These are phyloP conservation scores for Globisporangium viniferum DNA, from an alignment of 352 stramenopile genomes.

Conservation along the genomic window DNA sequence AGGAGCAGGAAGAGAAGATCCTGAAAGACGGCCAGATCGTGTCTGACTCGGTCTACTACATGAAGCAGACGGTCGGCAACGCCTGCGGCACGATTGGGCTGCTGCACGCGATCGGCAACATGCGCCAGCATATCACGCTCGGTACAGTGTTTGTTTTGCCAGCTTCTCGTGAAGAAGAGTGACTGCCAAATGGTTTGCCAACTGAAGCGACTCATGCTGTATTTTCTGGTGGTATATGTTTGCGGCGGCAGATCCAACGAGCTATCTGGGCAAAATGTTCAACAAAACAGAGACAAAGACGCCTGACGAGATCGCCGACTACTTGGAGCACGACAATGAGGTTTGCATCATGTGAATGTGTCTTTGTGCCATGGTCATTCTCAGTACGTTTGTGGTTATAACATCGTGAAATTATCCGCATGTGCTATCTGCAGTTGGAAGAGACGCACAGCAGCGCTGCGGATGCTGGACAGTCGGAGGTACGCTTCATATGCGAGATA, in stretches of 20 bases:
- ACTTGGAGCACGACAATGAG: constrained; percentile 89
- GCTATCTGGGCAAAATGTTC: constrained; percentile 86
- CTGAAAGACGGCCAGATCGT: constrained; percentile 69
- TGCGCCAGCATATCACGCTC: constrained; percentile 62
- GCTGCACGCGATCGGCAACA: constrained; percentile 93
- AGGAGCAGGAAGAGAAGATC: constrained; percentile 70
- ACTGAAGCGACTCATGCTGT: not conserved
- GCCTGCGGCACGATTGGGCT: constrained; percentile 96
- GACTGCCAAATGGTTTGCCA: not conserved
- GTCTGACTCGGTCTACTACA: constrained; percentile 83
- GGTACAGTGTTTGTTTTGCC: constrained; percentile 28
- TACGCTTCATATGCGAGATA: constrained; percentile 10
- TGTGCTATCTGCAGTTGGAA: constrained; percentile 64
- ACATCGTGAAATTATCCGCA: not conserved
- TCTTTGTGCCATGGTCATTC: not conserved
- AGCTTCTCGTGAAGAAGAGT: not conserved
- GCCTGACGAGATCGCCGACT: constrained; percentile 78
- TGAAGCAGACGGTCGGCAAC: constrained; percentile 97
- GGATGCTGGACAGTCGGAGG: constrained; percentile 87
- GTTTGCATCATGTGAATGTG: constrained; percentile 17
- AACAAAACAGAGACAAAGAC: constrained; percentile 72
- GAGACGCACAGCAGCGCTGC: constrained; percentile 90
- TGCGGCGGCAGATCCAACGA: constrained; percentile 33
- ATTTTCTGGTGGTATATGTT: not conserved
- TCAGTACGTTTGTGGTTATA: not conserved